These are phyloP conservation scores for Pythium apleroticum DNA, from an alignment of 352 stramenopile genomes.

Conservation along the genomic window DNA sequence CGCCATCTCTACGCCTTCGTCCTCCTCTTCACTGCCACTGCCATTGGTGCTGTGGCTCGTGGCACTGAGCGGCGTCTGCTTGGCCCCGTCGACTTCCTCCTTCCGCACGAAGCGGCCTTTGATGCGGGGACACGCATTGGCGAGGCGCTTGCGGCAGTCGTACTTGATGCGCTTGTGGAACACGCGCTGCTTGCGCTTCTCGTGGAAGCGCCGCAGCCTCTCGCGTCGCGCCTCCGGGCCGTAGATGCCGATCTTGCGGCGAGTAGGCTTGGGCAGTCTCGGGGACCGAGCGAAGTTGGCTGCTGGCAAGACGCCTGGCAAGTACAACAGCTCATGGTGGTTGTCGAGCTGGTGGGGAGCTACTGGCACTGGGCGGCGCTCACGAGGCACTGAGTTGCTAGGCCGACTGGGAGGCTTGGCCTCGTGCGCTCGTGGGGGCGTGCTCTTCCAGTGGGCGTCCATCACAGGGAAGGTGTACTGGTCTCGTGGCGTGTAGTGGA, in stretches of 20 bases:
- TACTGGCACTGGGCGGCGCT: not conserved
- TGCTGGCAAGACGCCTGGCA: not conserved
- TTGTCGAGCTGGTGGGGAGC: not conserved
- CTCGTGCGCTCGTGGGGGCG: not conserved
- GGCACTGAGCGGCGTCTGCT: not conserved
- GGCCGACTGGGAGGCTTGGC: not conserved
- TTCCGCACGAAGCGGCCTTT: conserved; percentile 72
- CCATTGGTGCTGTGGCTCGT: not conserved
- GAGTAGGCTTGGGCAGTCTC: not conserved
- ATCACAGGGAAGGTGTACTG: not conserved
- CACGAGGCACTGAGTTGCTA: not conserved
- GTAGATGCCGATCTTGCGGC: conserved; percentile 65
- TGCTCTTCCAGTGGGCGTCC: not conserved
- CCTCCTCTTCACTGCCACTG: not conserved
- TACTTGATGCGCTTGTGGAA: conserved; percentile 79
- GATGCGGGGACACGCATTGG: conserved; percentile 63
- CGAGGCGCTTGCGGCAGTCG: conserved; percentile 64
- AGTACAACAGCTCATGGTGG: not conserved
- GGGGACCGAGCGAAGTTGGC: not conserved
- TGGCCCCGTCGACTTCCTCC: not conserved
- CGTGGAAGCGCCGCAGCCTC: conserved; percentile 63
- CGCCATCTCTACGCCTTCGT: no score
- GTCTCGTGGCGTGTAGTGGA: not conserved
- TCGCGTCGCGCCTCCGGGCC: conserved; percentile 46
- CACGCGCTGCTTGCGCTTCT: conserved; percentile 72